Evolutionary conservation across 1,284 basidiomycete species (phyloP), one percentile per base, ranked within the genome.

Genomic region (Austroboletus novae-zelandiae): DNA sequence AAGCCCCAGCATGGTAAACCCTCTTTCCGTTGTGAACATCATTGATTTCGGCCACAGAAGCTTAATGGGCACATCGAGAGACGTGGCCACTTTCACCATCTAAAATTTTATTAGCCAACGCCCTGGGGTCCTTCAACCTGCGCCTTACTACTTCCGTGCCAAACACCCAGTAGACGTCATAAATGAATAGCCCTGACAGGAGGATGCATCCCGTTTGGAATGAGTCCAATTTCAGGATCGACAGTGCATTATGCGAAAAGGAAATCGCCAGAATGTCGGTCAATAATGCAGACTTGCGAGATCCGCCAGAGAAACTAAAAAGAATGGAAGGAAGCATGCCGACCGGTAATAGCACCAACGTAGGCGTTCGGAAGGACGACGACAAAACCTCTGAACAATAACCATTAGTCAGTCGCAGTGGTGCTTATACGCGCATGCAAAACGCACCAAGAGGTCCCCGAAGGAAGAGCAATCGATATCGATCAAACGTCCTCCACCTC

Each of bases 61-160:
- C 71, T 96, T 96, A 72, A 96, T 97, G 13, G 96, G 96, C n/a
- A 89, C 84, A 60, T 98, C 94, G 51, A 98, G 82, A 50, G 81
- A 86, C 32, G 89, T 94, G 1, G 96, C 96, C 1, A 98, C 96
- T 57, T 86, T 86, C 30, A 95, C 87, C 94, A 96, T 95, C 84
- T 91, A 55, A 18, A 17, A 14, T 35, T 8, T 35, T 15, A 48
- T 53, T 10, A 52, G 50, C 23, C 39, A 45, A 25, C 13, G 35
- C 32, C 48, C 46, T 48, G 17, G 2, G 3, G 2, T 18, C 1
- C 5, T 10, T 50, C 18, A 49, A 43, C 9, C 2, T 39, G 14
- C 27, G 10, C 73, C 86, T 66, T 63, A 89, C 89, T 68, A 90
- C 89, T 65, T 83, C 78, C 1, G 86, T 89, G 27, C 86, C 86